A percentile compares a stretch with the other conserved stretches of the same genome.
These are phyloP conservation scores for Murraya paniculata DNA, from an alignment of 345 rosid species.

Conservation along the genomic window DNA sequence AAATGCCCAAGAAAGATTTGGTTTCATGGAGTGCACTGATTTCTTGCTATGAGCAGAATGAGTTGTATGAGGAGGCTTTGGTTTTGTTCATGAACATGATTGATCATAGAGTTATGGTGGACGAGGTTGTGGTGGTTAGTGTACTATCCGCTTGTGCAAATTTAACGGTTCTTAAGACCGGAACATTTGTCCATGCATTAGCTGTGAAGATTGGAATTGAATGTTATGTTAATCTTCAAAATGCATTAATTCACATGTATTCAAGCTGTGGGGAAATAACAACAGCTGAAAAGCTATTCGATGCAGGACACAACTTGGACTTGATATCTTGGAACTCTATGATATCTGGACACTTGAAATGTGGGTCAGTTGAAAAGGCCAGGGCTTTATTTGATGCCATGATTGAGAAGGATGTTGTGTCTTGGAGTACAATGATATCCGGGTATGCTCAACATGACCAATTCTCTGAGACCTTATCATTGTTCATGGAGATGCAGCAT, in stretches of 20 bases:
- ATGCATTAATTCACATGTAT: slow-evolving; percentile 58
- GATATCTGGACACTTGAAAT: slow-evolving; percentile 52
- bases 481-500: slow-evolving; percentile 51
- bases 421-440: slow-evolving; percentile 59
- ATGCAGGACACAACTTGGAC: slow-evolving; percentile 32
- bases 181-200: slow-evolving; percentile 39
- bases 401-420: slow-evolving; percentile 47
- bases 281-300: slow-evolving; percentile 43
- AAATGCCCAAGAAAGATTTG: slow-evolving; percentile 42
- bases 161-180: slow-evolving; percentile 15
- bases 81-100: slow-evolving; percentile 37
- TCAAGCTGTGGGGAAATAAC: slow-evolving; percentile 38
- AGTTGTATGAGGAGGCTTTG: slow-evolving; percentile 42
- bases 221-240: slow-evolving; percentile 53
- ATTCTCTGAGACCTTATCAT: slow-evolving; percentile 39
- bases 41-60: slow-evolving; percentile 52
- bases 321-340: slow-evolving; percentile 61
- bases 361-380: slow-evolving; percentile 43
- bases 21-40: slow-evolving; percentile 64
- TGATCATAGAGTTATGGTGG: slow-evolving; percentile 31
- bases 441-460: slow-evolving; percentile 45
- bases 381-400: slow-evolving; percentile 44
- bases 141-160: slow-evolving; percentile 48
- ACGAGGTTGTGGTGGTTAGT: slow-evolving; percentile 48
- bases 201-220: slow-evolving; percentile 40